Base-by-base conservation (phyloP, 2,329 filamentous ascomycete species). In the Hypomyces perniciosus region DNA sequence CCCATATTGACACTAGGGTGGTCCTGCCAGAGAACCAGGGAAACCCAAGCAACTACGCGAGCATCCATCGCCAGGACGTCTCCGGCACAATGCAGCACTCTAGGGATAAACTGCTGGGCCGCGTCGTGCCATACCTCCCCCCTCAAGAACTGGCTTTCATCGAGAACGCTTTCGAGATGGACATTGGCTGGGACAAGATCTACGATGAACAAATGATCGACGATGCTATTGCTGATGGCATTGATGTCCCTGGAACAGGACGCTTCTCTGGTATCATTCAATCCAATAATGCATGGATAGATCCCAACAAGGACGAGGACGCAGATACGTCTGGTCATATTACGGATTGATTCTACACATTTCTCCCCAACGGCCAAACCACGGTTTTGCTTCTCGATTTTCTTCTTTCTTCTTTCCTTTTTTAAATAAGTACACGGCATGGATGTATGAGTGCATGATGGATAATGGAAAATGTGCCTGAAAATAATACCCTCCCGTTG, bases 231-330 rank as follows among this genome's bases (percentile, higher is more conserved):
- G 48, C 47, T 6, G 73, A 75, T 47, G 70, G 70, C 8, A 57
- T 69, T 28, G 56, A 61, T 2, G 26, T 38, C 2, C 68, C 69
- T 0, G 72, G 72, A n/a, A 31, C 46, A 7, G 70, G 68, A 2
- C 71, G 71, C 20, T 74, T 75, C 57, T 67, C 62, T 10, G 72
- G 72, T 5, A 60, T 54, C 8, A 57, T 72, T 26, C 54, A 61
- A 48, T 46, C 46, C 31, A 13, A 28, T 26, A 44, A 44, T 9
- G 9, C 41, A 12, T 41, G 8, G 38, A 20, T 41, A 41, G 26
- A 41, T 12, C 13, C 13, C 38, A 29, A 6, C 26, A 3, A 37
- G 12, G 33, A 9, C 10, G 45, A 39, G 10, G 34, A 37, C n/a
- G n/a, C n/a, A n/a, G 34, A 37, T 37, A 37, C n/a, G 3, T 8